phyloP scores from a whole-genome alignment of 495 filamentous ascomycete genomes.

The Astrothelium macrocarpum region DNA sequence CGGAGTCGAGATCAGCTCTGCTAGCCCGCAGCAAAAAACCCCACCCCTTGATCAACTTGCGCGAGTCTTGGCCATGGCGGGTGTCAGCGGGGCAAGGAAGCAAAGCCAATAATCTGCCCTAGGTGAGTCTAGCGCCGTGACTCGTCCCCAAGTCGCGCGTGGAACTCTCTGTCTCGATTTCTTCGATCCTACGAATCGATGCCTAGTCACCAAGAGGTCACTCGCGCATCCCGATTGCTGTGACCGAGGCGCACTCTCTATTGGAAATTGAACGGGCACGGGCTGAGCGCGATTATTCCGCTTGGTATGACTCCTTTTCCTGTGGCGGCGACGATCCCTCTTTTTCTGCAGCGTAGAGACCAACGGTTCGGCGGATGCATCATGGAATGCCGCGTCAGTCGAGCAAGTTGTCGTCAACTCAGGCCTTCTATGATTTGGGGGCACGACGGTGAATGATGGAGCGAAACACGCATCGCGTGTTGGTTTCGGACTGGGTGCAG shows the following conservation, averaged over 20 bases:
- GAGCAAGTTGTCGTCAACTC: not conserved
- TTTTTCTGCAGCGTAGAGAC: not conserved
- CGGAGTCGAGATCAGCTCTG: slow-evolving; percentile 6
- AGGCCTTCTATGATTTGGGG: not conserved
- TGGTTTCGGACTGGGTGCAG: not conserved
- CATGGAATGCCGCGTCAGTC: not conserved
- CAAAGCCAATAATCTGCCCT: slow-evolving; percentile 1
- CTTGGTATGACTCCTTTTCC: not conserved
- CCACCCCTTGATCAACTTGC: not conserved
- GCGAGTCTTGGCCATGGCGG: slow-evolving; percentile 2
- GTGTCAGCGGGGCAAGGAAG: slow-evolving; percentile 6
- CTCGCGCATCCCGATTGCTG: not conserved
- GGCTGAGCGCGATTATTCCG: not conserved
- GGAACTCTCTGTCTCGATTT: slow-evolving; percentile 3
- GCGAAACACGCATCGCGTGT: not conserved
- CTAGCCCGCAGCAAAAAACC: slow-evolving; percentile 3
- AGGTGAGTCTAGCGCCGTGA: not conserved
- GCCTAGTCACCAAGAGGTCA: not conserved
- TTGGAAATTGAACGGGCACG: not conserved
- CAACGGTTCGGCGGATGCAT: not conserved
- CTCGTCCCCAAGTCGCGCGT: slow-evolving; percentile 3
- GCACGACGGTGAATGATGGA: not conserved
- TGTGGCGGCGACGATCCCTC: not conserved
- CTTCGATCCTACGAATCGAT: not conserved
- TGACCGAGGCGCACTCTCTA: not conserved